Base-by-base conservation (phyloP, 1,139 yeast genomes). In the Pichia sp. region DNA sequence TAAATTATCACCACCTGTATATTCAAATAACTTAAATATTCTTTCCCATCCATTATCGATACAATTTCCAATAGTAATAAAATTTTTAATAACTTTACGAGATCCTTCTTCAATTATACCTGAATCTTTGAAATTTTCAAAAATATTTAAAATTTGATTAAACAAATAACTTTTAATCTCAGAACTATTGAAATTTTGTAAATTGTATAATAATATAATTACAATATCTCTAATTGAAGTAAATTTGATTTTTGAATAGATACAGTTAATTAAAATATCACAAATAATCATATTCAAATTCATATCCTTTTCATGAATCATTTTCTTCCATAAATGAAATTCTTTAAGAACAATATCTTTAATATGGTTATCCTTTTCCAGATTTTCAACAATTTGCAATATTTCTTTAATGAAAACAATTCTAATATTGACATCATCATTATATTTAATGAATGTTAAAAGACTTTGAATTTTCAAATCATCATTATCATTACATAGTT, bases 61-160 rank as follows among this genome's bases (percentile, higher is more conserved):
- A 34, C 41, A 50, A 34, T 50, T 50, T 0, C 53, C 55, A 50
- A 45, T 38, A 1, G 48, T 50, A 5, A 53, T 36, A 14, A 47
- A 50, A 14, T 45, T 29, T 31, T 50, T 53, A n/a, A 53, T 30
- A 10, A 53, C 34, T 28, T 50, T 53, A 11, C 46, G 42, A 29
- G 48, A 34, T 5, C 48, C 42, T 25, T 52, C 54, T 16, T 49
- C 31, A 11, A 52, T 27, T 16, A 52, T 49, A 2, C 50, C 50
- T 3, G 42, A 27, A 28, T 50, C 55, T 34, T 48, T 47, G 18
- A 42, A 53, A 6, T 28, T 39, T 27, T 53, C 51, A 3, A 53
- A 29, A n/a, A 50, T 46, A 1, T 16, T 31, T 8, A 53, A 31
- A 9, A 50, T 50, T 8, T 44, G 16, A 5, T 46, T 29, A 18